Percentiles rank a stretch among this genome's conserved stretches.
phyloP scores from a whole-genome alignment of 2,329 filamentous ascomycete genomes.

The Colletotrichum graminicola region DNA sequence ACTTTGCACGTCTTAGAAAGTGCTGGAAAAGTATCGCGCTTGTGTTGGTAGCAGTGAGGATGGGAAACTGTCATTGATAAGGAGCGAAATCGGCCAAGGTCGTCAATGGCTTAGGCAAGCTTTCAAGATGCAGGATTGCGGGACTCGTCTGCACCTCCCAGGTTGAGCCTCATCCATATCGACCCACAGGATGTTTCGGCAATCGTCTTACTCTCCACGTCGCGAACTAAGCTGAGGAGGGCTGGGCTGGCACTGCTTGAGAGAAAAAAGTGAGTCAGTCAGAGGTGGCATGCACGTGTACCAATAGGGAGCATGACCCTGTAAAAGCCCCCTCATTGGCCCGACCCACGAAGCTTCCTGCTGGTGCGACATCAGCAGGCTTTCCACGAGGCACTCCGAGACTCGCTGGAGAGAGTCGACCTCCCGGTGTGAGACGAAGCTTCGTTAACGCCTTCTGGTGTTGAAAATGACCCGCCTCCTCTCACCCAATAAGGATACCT shows the following conservation, averaged over 20 bases:
- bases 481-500: not conserved
- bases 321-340: constrained; percentile 12
- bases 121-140: constrained; percentile 5
- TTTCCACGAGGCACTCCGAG: constrained; percentile 18
- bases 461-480: not conserved
- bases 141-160: not conserved
- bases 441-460: not conserved
- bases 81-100: not conserved
- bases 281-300: not conserved
- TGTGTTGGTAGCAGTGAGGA: not conserved
- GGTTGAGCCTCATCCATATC: constrained; percentile 17
- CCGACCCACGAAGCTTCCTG: constrained; percentile 8
- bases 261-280: not conserved
- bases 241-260: not conserved
- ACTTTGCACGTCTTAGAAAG: not conserved
- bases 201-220: not conserved
- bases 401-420: not conserved
- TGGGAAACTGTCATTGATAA: not conserved
- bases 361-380: constrained; percentile 20
- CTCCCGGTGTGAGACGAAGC: not conserved
- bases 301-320: constrained; percentile 3
- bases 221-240: not conserved
- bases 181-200: constrained; percentile 1
- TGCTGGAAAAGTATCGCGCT: not conserved
- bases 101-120: not conserved